Percentiles rank a stretch among this genome's conserved stretches.
phyloP scores from a whole-genome alignment of 169 alveolate genomes.

The Plasmodium relictum region DNA sequence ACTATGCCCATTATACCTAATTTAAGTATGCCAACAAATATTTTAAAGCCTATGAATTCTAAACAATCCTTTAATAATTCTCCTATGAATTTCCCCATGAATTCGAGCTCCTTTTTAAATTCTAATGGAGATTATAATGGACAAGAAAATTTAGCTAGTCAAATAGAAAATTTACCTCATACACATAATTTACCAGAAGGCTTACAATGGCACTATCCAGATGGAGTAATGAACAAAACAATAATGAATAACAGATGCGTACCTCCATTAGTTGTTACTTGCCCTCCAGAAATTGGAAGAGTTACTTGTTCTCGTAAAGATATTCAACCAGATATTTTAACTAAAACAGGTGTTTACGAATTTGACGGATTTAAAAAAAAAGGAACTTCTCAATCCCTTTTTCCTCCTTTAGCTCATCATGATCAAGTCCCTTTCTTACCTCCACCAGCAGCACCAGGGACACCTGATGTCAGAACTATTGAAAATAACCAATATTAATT shows the following conservation, averaged over 20 bases:
- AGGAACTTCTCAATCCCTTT: constrained; percentile 82
- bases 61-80: constrained; percentile 14
- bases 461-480: constrained; percentile 80
- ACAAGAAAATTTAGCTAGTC: constrained; percentile 29
- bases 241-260: constrained; percentile 50
- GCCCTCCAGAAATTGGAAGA: constrained; percentile 86
- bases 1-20: constrained; percentile 6
- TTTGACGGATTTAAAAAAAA: constrained; percentile 81
- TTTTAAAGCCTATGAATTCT: constrained; percentile 28
- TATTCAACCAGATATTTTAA: constrained; percentile 83
- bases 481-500: constrained; percentile 5
- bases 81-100: constrained; percentile 16
- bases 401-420: constrained; percentile 86
- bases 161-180: constrained; percentile 58
- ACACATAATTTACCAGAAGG: constrained; percentile 83
- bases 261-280: constrained; percentile 85
- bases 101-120: not conserved
- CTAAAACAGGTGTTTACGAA: constrained; percentile 83
- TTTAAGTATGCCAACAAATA: constrained; percentile 27
- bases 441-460: constrained; percentile 78
- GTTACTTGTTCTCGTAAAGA: constrained; percentile 81
- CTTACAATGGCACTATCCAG: constrained; percentile 82
- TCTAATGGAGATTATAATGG: constrained; percentile 31
- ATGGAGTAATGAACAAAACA: constrained; percentile 38
- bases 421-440: constrained; percentile 81